A percentile compares a stretch with the other conserved stretches of the same genome.
Conservation (phyloP, 257 asterid species). For the Coffea eugenioides region DNA sequence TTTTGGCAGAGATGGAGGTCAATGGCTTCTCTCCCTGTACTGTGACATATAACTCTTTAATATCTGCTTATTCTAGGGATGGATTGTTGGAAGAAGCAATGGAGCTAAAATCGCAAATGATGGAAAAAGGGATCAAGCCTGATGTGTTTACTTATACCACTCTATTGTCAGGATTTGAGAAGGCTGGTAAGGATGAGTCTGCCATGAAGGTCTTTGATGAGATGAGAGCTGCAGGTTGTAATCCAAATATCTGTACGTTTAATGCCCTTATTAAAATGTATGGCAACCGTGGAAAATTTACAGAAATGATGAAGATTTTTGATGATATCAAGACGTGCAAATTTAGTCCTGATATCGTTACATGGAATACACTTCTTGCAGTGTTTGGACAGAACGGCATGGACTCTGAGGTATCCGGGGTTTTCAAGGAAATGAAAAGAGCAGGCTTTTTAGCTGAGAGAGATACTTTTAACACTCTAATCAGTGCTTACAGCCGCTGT, state of each 20-base stretch:
- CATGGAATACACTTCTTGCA: slow-evolving; percentile 94
- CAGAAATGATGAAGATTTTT: slow-evolving; percentile 85
- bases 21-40: slow-evolving; percentile 63
- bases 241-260: slow-evolving; percentile 87
- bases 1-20: slow-evolving; percentile 73
- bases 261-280: slow-evolving; percentile 87
- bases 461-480: slow-evolving; percentile 90
- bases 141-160: slow-evolving; percentile 94
- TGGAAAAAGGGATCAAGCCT: slow-evolving; percentile 69
- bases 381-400: slow-evolving; percentile 93
- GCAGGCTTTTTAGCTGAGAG: slow-evolving; percentile 89
- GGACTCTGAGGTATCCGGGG: slow-evolving; percentile 89
- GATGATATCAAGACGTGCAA: slow-evolving; percentile 72
- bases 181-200: slow-evolving; percentile 85
- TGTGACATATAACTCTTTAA: slow-evolving; percentile 74
- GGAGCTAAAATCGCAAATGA: slow-evolving; percentile 68
- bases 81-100: slow-evolving; percentile 80
- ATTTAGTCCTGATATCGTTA: slow-evolving; percentile 78
- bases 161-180: slow-evolving; percentile 82
- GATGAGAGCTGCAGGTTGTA: slow-evolving; percentile 65
- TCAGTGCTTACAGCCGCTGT: slow-evolving; percentile 87
- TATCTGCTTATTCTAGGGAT: slow-evolving; percentile 77
- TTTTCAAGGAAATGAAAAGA: slow-evolving; percentile 86
- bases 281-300: slow-evolving; percentile 78
- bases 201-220: slow-evolving; percentile 78